Evolutionary conservation across 495 filamentous ascomycete genomes (phyloP), one percentile per base, ranked within the genome.

Genomic region (Penicillium desertorum): DNA sequence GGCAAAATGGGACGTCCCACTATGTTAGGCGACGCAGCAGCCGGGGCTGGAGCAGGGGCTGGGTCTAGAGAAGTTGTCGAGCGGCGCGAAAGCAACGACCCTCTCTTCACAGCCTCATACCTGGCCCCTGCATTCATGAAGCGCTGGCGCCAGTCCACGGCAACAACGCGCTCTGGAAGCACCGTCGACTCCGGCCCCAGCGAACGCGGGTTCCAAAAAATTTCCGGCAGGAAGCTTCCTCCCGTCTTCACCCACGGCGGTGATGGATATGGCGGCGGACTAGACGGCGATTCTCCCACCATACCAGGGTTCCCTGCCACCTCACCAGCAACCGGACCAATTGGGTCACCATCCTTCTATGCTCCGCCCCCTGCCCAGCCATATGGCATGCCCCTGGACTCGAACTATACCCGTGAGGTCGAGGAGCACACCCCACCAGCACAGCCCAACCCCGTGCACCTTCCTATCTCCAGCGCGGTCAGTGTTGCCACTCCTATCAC

Each of bases 221-320:
- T 92, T 5, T 87, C 88, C 6, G 89, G 89, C 34, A 79, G 83
- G 51, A 91, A 91, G 61, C 73, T 92, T n/a, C 78, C 81, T 5
- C 84, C 89, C 16, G 88, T 90, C 5, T 72, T 91, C 34, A 79
- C 82, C 37, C 81, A 81, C 34, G 86, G 88, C 44, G 86, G 87
- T 19, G 85, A 90, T 67, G 88, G 87, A 4, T 90, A 85, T 63
- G 81, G 82, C 56, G 87, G 83, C 51, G 67, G 70, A 7, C 41
- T 73, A 3, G 68, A 64, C 42, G 68, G 58, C 44, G 52, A 68
- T 22, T 60, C 68, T 29, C 53, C 58, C 39, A 47, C 62, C 39
- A 19, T 64, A 54, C 62, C 66, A 17, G 64, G 63, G 0, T 51
- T 67, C 12, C 41, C 59, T 30, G 57, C 64, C 11, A 51, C 52